Evolutionary conservation across 768 basidiomycete genomes (phyloP).

Genomic region (Kwoniella bestiolae): DNA sequence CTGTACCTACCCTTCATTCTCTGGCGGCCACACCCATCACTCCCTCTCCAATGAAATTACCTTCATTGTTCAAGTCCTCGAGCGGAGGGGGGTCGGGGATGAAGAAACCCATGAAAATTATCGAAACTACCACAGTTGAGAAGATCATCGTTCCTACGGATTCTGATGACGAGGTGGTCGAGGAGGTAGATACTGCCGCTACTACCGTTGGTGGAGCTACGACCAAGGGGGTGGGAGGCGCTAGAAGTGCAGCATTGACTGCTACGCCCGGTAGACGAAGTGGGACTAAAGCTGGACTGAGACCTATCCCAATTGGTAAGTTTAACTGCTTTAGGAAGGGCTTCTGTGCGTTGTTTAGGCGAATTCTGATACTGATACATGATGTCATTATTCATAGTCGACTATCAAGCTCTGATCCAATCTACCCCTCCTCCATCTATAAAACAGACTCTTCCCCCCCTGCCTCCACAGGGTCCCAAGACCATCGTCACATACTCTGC

Average conservation of each 20-base stretch:
- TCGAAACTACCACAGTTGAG: constrained; percentile 23
- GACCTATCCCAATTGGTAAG: constrained; percentile 45
- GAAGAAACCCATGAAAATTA: constrained; percentile 16
- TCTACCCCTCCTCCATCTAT: constrained; percentile 21
- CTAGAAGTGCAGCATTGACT: constrained; percentile 19
- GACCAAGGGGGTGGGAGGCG: constrained; percentile 26
- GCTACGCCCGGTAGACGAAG: constrained; percentile 7
- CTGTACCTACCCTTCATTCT: constrained; percentile 1
- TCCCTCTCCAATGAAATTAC: constrained; percentile 9
- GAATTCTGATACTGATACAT: no score
- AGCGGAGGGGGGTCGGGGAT: neutral
- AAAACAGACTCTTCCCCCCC: constrained; percentile 7
- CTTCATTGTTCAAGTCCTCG: constrained; percentile 6
- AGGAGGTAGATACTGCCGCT: constrained; percentile 27
- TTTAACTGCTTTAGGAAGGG: no score
- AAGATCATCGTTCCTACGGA: neutral
- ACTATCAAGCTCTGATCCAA: constrained; percentile 40
- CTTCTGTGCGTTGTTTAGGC: no score
- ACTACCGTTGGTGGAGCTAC: constrained; percentile 35
- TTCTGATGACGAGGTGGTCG: constrained; percentile 22
- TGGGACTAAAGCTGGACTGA: constrained; percentile 38
- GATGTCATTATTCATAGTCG: constrained; percentile 25
- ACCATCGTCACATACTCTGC: constrained; percentile 36
- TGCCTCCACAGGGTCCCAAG: constrained; percentile 24
- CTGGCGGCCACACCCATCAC: constrained; percentile 10